Base-by-base conservation (phyloP, 768 basidiomycete species). In the Amanita pseudoporphyria region DNA sequence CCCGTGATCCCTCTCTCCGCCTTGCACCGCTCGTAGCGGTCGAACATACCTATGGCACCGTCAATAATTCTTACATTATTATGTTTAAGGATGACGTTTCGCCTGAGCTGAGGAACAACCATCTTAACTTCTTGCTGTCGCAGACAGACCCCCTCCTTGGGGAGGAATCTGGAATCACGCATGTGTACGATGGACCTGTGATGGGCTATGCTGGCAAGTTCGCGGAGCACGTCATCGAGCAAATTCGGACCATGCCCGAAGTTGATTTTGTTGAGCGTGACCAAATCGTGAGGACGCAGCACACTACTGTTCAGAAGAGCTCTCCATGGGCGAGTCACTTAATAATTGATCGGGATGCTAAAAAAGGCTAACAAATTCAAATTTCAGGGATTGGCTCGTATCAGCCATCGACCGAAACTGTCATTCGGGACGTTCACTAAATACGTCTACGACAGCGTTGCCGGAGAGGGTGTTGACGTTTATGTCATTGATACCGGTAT, bases 61-160 rank as follows among this genome's bases (percentile, higher is more conserved):
- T 94, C 63, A 82, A 86, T 70, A 85, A 94, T 73, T 87, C 89
- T n/a, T 98, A 97, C 71, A 91, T 98, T 54, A 79, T 98, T 64
- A 76, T 92, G 62, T 73, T 98, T 55, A 91, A 89, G 75, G 74
- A 81, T 52, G 81, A 78, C 50, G 54, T 84, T 10, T 71, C 80
- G 4, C 58, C 72, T 7, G 64, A 71, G 14, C 67, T 82, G 35
- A 71, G 84, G 63, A 67, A 78, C 58, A 86, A 83, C 65, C 92
- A 95, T 63, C 67, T 92, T 66, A 83, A 84, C 64, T 82, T 87
- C 67, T 67, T 96, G 45, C 70, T 84, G 61, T 66, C 63, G 44
- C 62, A 68, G 41, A 72, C 78, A 40, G 72, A 79, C 47, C 72
- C 78, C 13, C 63, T 79, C 47, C 64, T 73, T 37, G 74, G 71